Conservation (phyloP, 2,329 filamentous ascomycete species). For the Ophiostoma piceae region DNA sequence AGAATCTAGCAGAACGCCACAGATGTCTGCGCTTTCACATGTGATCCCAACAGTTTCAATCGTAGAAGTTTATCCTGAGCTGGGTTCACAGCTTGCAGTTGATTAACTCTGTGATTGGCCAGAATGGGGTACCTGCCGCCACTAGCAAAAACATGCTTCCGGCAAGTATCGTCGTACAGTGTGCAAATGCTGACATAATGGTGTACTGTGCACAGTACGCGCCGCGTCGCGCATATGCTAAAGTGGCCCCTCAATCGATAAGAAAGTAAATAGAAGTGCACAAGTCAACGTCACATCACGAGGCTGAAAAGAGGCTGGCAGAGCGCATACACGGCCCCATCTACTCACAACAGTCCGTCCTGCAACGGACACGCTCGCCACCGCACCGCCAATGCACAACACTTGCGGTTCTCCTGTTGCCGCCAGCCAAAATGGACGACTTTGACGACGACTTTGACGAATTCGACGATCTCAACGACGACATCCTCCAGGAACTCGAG, state of each 20-base stretch:
- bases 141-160: not conserved
- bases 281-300: not conserved
- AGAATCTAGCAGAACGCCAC: not conserved
- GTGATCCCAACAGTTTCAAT: conserved; percentile 14
- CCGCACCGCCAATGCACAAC: conserved; percentile 1
- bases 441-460: conserved; percentile 61
- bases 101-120: conserved; percentile 4
- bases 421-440: conserved; percentile 44
- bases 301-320: not conserved
- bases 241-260: conserved; percentile 17
- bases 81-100: not conserved
- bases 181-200: not conserved
- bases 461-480: conserved; percentile 55
- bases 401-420: not conserved
- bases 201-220: not conserved
- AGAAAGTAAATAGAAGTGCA: conserved; percentile 7
- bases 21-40: not conserved
- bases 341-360: not conserved
- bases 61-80: no score
- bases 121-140: not conserved
- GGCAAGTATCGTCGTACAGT: not conserved
- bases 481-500: conserved; percentile 57
- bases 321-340: not conserved
- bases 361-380: not conserved
- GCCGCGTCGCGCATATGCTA: conserved; percentile 3